Evolutionary conservation across 2,329 filamentous ascomycete species (phyloP).

Genomic region (Malbranchea zuffiana): DNA sequence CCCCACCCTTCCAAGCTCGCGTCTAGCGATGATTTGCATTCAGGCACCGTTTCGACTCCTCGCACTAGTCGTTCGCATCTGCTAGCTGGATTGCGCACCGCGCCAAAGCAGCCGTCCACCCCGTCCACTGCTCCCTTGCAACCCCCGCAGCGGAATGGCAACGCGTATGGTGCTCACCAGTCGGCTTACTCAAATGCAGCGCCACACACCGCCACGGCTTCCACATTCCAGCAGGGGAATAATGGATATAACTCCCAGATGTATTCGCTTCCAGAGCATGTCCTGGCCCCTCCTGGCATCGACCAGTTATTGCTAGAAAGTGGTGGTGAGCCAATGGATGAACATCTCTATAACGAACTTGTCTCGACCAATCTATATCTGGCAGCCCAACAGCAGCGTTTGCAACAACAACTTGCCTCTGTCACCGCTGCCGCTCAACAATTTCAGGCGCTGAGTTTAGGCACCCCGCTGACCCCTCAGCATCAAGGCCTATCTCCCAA

Average conservation of each 20-base stretch:
- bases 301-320: constrained; percentile 56
- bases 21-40: constrained; percentile 54
- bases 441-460: constrained; percentile 65
- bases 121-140: constrained; percentile 53
- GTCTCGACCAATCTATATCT: constrained; percentile 86
- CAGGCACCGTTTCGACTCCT: constrained; percentile 66
- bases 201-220: constrained; percentile 50
- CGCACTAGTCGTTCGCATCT: constrained; percentile 91
- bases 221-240: constrained; percentile 39
- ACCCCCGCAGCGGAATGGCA: constrained; percentile 34
- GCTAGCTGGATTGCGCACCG: constrained; percentile 82
- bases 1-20: constrained; percentile 60
- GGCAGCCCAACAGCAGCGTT: constrained; percentile 84
- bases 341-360: constrained; percentile 74
- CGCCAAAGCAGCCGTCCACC: constrained; percentile 73
- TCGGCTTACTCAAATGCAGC: constrained; percentile 38
- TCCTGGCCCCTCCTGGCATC: constrained; percentile 52
- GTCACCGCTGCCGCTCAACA: constrained; percentile 76
- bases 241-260: constrained; percentile 42
- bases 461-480: constrained; percentile 29
- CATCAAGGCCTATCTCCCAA: constrained; percentile 42
- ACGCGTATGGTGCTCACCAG: constrained; percentile 37
- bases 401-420: constrained; percentile 82
- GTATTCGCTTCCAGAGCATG: constrained; percentile 49
- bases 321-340: constrained; percentile 68